Base-by-base conservation (phyloP, 108 stramenopile genomes). In the Pseudonitzschia pungens region DNA sequence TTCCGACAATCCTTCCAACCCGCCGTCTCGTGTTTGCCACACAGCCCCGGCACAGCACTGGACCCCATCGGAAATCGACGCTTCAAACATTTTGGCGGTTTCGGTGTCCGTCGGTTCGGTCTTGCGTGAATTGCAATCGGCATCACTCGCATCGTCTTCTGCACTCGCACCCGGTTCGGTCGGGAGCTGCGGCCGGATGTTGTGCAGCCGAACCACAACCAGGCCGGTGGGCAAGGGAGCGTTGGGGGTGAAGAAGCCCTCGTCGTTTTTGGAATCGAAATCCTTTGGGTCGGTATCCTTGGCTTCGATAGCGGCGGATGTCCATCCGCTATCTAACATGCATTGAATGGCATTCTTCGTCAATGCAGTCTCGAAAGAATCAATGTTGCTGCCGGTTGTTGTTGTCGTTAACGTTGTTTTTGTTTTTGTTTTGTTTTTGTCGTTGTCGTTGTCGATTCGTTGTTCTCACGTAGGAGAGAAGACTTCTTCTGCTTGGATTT, bases 21-120 rank as follows among this genome's bases (percentile, higher is more conserved):
- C 18, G 36, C 36, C 36, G 8, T 48, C 44, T 29, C 29, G 42
- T 8, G 66, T 44, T 48, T 51, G 28, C 36, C 40, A 50, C 15
- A 67, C 24, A 29, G 42, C 27, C 27, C 45, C 66, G n/a, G 48
- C 0, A 28, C 66, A 67, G 7, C 14, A 45, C 20, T 0, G 10
- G n/a, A 27, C 29, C 0, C 66, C 66, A 67, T 67, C 66, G 18
- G 66, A 45, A 16, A 67, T 40, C 15, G 60, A 33, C 9, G 1
- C 29, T 16, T 2, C n/a, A 26, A 55, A 55, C 54, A 11, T 11
- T 10, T 11, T 24, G 9, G 54, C 2, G 3, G 12, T 24, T 11
- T 2, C 26, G 2, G 12, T 24, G 16, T 24, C 10, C 14, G 18
- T 48, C 6, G 9, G 45, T 55, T 55, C 26, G 54, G 24, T 12